Evolutionary conservation across 495 filamentous ascomycete genomes (phyloP), one percentile per base, ranked within the genome.

Genomic region (Usnea hakonensis): DNA sequence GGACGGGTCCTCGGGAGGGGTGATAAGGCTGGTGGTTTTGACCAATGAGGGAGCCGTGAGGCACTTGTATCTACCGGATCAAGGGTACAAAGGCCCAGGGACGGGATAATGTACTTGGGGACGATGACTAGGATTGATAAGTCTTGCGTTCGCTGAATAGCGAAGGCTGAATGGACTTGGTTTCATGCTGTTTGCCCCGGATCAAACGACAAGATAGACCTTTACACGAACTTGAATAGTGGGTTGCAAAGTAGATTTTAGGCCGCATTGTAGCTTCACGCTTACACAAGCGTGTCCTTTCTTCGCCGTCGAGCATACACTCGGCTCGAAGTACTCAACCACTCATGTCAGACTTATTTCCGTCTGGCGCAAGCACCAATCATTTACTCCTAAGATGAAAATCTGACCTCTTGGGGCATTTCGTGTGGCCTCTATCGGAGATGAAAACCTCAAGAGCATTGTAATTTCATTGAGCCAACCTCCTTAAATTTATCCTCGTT

Each of bases 1-100:
- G 94, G 94, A 98, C 73, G 93, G 94, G 48, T 96, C 92, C 78
- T 97, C 95, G 14, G 94, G 94, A 58, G 94, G 95, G 73, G 94
- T 98, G 53, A 98, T 98, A 71, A 85, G 94, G 64, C 85, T 98
- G 88, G 95, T 97, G 58, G 94, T 98, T 57, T 75, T 98, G 78
- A 98, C 94, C 59, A 81, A 84, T 44, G 78, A 87, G 73, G 91
- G 91, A n/a, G 91, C 91, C 5, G 81, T 89, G 73, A 83, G 91
- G 73, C 91, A 95, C 74, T 74, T 96, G 68, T 96, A 95, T 73
- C 78, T 96, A 71, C 91, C 91, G 55, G 90, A 96, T 79, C 87
- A 87, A 64, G 85, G 83, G 57, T 96, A 96, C 76, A 81, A 80
- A 28, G 85, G 81, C 36, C 85, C 79, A 17, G 85, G 80, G 19